Conservation (phyloP, 129 eudicot genomes). For the Tagetes erecta region DNA sequence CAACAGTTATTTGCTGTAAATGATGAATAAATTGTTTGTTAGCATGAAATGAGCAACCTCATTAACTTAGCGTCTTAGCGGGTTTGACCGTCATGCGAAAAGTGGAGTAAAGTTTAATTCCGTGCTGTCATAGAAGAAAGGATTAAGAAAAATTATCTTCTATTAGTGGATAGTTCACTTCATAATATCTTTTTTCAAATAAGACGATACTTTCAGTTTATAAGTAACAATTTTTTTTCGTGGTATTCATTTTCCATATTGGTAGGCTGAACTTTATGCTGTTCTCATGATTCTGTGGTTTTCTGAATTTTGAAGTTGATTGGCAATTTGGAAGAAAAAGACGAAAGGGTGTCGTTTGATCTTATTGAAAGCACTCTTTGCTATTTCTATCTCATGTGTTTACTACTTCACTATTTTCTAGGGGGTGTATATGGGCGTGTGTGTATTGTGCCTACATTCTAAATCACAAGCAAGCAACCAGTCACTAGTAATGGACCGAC, state of each 20-base stretch:
- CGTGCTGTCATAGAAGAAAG: constrained; percentile 3
- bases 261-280: constrained; percentile 23
- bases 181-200: neutral
- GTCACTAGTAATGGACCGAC: constrained; percentile 60
- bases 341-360: neutral
- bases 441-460: constrained; percentile 51
- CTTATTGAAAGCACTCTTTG: constrained; percentile 22
- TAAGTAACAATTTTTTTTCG: neutral
- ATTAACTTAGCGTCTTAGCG: neutral
- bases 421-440: constrained; percentile 59
- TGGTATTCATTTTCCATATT: constrained; percentile 9
- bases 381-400: constrained; percentile 48
- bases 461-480: constrained; percentile 41
- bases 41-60: neutral
- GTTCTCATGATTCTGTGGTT: constrained; percentile 16
- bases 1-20: no score
- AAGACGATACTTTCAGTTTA: neutral
- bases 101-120: neutral
- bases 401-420: constrained; percentile 32
- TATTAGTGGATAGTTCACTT: neutral
- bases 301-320: constrained; percentile 21
- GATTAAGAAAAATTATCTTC: neutral
- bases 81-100: neutral
- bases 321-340: constrained; percentile 1
- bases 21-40: no score